A percentile compares a stretch with the other conserved stretches of the same genome.
These are phyloP conservation scores for Choiromyces venosus DNA, from an alignment of 495 filamentous ascomycete species.

Conservation along the genomic window DNA sequence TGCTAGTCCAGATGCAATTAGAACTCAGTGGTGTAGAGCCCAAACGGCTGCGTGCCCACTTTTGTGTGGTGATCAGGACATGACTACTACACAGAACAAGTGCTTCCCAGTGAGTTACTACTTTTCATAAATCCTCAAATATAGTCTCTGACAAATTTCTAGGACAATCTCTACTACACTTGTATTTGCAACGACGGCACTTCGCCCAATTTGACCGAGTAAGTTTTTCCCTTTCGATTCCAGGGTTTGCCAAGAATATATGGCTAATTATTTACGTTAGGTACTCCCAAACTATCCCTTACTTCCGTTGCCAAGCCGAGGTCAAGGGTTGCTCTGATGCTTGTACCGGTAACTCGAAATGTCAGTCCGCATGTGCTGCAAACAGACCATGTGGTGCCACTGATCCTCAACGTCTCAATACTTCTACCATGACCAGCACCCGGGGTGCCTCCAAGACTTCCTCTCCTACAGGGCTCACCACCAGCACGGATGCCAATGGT, in stretches of 20 bases:
- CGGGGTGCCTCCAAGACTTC: slow-evolving; percentile 42
- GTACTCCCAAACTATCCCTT: slow-evolving; percentile 68
- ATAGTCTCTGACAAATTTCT: slow-evolving; percentile 2
- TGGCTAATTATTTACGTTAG: slow-evolving; percentile 36
- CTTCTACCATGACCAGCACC: slow-evolving; percentile 47
- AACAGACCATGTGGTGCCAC: slow-evolving; percentile 63
- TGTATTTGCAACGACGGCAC: slow-evolving; percentile 31
- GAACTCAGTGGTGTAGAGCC: slow-evolving; percentile 51
- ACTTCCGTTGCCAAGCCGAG: slow-evolving; percentile 58
- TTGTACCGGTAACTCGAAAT: slow-evolving; percentile 51
- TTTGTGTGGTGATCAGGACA: slow-evolving; percentile 54
- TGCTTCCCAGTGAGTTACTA: slow-evolving; percentile 35
- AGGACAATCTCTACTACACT: slow-evolving; percentile 19
- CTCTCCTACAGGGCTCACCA: slow-evolving; percentile 31
- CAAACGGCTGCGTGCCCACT: slow-evolving; percentile 58
- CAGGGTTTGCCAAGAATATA: background rate
- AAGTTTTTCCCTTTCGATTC: slow-evolving; percentile 1
- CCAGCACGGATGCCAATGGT: slow-evolving; percentile 28
- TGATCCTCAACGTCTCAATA: slow-evolving; percentile 52
- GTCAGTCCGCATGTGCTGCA: slow-evolving; percentile 52
- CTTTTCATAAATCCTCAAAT: background rate
- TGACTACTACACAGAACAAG: slow-evolving; percentile 21
- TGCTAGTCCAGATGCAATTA: background rate
- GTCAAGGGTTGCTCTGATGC: slow-evolving; percentile 54
- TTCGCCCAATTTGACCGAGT: slow-evolving; percentile 35